Base-by-base conservation (phyloP, 2,329 filamentous ascomycete species). In the Venturia aucupariae region DNA sequence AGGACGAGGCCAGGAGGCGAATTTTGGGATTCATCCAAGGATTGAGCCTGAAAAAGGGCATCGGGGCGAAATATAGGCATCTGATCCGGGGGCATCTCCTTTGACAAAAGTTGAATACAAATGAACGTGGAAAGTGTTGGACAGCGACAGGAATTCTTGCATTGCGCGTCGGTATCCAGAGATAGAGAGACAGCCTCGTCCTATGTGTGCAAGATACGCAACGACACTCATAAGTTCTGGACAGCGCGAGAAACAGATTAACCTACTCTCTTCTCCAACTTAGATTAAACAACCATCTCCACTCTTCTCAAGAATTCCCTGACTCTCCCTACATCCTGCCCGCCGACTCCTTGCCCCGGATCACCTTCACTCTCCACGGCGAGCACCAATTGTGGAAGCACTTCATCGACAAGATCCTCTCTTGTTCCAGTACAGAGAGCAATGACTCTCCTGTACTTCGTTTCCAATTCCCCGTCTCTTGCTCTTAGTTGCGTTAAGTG, bases 391-490 rank as follows among this genome's bases (percentile, higher is more conserved):
- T 86, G 86, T 62, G 91, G 90, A 0, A 97, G 81, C 62, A 92
- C 84, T 65, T 85, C 84, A 69, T 97, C 94, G 17, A 97, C 89
- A 65, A 90, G 84, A 10, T 82, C 81, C 67, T 95, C 91, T 0
- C 85, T 82, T 41, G 92, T 89, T 10, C 86, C 87, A 0, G 92
- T 96, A 73, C 93, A 97, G 15, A 97, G 79, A 63, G 89, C 86
- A 30, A 99, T 91, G 38, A 97, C 90, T 68, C 88, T 89, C 32
- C 92, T 84, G 73, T 97, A 97, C 75, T 94, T 91, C 68, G 88
- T 81, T 71, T 96, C 93, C 3, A 96, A 81, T 63, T 96, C 92
- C 4, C 86, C 87, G 69, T 90, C 93, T 66, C 90, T 86, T 38
- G 88, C 87, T 73, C 90, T 88, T 10, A 99, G 82, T 6, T 83